These are phyloP conservation scores for Pachyrhizus erosus DNA, from an alignment of 306 rosid species.

Conservation along the genomic window DNA sequence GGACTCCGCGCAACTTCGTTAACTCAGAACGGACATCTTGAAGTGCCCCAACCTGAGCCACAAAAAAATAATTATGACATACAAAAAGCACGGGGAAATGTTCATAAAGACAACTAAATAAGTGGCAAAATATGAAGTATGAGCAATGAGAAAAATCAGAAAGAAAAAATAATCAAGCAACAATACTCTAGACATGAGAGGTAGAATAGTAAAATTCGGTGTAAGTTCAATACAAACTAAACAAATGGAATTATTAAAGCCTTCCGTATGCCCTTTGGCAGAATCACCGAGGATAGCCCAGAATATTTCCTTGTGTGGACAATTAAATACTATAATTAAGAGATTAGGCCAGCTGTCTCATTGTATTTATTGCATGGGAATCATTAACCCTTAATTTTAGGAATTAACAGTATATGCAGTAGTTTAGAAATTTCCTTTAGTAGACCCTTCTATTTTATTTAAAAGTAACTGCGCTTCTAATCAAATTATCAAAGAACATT, in stretches of 20 bases:
- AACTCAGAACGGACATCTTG: constrained; percentile 98
- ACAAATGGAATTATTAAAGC: background rate
- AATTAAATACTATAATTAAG: background rate
- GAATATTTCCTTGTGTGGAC: background rate
- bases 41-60: constrained; percentile 93
- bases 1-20: constrained; percentile 88
- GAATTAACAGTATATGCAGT: background rate
- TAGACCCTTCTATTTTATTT: background rate
- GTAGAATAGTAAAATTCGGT: background rate
- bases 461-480: background rate
- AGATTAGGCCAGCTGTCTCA: background rate
- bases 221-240: constrained; percentile 25
- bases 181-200: constrained; percentile 9
- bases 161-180: background rate
- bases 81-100: constrained; percentile 13
- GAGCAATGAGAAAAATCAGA: background rate
- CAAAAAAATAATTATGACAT: constrained; percentile 37
- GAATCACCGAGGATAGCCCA: background rate
- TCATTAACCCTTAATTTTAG: background rate
- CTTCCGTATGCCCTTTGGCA: background rate
- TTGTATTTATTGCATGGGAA: background rate
- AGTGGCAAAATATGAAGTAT: constrained; percentile 10
- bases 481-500: background rate
- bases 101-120: constrained; percentile 19
- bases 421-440: background rate